Evolutionary conservation across 2,329 filamentous ascomycete species (phyloP).

Genomic region (Beauveria medogensis): DNA sequence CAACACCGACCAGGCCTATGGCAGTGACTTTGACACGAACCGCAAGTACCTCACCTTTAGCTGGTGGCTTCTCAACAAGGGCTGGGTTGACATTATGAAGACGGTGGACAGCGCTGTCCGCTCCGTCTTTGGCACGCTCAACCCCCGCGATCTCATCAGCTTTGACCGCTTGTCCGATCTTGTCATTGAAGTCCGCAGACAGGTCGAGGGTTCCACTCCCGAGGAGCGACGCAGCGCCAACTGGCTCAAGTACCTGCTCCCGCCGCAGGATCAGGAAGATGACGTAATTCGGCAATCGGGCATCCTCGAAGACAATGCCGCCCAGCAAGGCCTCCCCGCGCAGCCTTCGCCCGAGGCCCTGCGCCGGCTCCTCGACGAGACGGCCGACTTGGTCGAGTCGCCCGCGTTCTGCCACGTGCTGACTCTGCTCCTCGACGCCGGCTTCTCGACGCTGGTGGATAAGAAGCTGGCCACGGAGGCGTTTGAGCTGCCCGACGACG

Average conservation of each 20-base stretch:
- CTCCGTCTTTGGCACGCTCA: constrained; percentile 81
- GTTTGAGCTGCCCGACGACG: constrained; percentile 50
- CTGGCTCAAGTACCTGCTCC: constrained; percentile 82
- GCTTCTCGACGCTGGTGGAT: constrained; percentile 78
- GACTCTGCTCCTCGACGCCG: constrained; percentile 75
- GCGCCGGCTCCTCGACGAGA: constrained; percentile 85
- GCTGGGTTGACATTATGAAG: constrained; percentile 74
- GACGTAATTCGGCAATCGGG: constrained; percentile 81
- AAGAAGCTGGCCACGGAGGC: constrained; percentile 70
- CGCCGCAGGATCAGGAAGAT: constrained; percentile 68
- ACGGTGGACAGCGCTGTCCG: constrained; percentile 80
- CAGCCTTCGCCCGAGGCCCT: constrained; percentile 50
- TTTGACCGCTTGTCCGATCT: constrained; percentile 73
- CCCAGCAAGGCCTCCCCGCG: constrained; percentile 27
- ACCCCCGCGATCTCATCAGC: constrained; percentile 79
- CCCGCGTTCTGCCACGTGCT: constrained; percentile 84
- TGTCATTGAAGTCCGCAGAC: constrained; percentile 73
- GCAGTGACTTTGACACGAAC: constrained; percentile 94
- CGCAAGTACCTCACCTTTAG: constrained; percentile 91
- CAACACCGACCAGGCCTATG: constrained; percentile 70
- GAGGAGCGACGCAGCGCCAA: constrained; percentile 38
- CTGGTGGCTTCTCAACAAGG: constrained; percentile 93
- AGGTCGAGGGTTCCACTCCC: constrained; percentile 60
- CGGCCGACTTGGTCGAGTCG: constrained; percentile 89
- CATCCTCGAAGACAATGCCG: constrained; percentile 49